phyloP scores from a whole-genome alignment of 2,329 filamentous ascomycete species.

The Chaetomium olivaceum region DNA sequence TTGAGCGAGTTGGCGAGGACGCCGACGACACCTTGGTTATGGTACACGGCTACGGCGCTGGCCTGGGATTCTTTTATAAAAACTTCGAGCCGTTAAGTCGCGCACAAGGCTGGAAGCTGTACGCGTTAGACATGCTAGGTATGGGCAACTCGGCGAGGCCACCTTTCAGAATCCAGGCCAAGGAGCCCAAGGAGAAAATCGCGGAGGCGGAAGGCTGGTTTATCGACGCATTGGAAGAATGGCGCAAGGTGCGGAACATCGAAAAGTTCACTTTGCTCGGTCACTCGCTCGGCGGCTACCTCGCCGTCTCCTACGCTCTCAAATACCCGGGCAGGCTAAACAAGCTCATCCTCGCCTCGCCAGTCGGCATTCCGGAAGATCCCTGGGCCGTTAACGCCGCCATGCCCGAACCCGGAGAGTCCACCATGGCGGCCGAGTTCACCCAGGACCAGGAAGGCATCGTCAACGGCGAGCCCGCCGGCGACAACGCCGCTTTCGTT shows the following conservation, averaged over 20 bases:
- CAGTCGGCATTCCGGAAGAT: constrained; percentile 92
- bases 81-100: constrained; percentile 90
- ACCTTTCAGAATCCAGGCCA: constrained; percentile 79
- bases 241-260: constrained; percentile 84
- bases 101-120: constrained; percentile 79
- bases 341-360: constrained; percentile 92
- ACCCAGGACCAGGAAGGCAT: constrained; percentile 67
- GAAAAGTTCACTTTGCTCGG: constrained; percentile 92
- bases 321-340: constrained; percentile 95
- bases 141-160: constrained; percentile 90
- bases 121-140: constrained; percentile 90
- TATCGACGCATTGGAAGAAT: constrained; percentile 93
- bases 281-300: constrained; percentile 91
- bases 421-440: constrained; percentile 75
- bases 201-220: constrained; percentile 94
- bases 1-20: constrained; percentile 78
- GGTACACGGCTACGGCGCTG: constrained; percentile 94
- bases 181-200: constrained; percentile 79
- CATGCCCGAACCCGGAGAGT: constrained; percentile 74
- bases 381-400: constrained; percentile 81
- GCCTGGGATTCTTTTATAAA: constrained; percentile 96
- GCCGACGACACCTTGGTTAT: constrained; percentile 88
- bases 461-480: constrained; percentile 40
- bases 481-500: constrained; percentile 39
- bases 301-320: constrained; percentile 90